Evolutionary conservation across 2,329 filamentous ascomycete genomes (phyloP), one percentile per base, ranked within the genome.

Genomic region (Talaromyces sp.): DNA sequence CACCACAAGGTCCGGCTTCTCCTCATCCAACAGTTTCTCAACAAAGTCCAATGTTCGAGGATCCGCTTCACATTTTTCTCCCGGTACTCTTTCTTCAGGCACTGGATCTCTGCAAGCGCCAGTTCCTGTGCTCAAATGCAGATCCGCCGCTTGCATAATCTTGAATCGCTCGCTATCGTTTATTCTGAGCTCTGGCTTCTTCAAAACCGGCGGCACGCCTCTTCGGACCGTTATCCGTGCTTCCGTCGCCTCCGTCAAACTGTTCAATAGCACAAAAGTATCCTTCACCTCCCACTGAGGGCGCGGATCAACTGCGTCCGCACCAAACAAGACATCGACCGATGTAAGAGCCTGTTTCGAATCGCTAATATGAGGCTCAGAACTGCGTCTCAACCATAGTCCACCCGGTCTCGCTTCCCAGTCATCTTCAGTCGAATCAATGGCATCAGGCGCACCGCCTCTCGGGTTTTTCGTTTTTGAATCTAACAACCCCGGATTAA

Each of bases 111-210:
- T 88, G 74, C 95, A 99, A 53, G 80, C 79, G 10, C 95, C 95
- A 5, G 93, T 84, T 10, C 94, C 95, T 2, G 95, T 99, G 73
- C 92, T 94, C 64, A 99, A 81, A 78, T 99, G 95, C 67, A 98
- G 81, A 80, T 99, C 95, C n/a, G 93, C 91, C 64, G 96, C 83
- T 79, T 99, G 95, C 85, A 99, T 88, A 69, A 99, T 97, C 82
- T 98, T 98, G 82, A 98, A 98, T 71, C 90, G 92, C 34, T 94
- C 95, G 75, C 95, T 92, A 68, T 96, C 92, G 51, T 87, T 86
- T 68, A 99, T 92, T 66, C 91, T 87, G 11, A 90, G 91, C 45
- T 87, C 82, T 0, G 91, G 90, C 75, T 89, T 93, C 72, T 88
- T 85, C 40, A 84, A 77, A 69, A 89, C 86, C 25, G 82, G 80